phyloP scores from a whole-genome alignment of 768 basidiomycete genomes.

The Serendipita sp. region DNA sequence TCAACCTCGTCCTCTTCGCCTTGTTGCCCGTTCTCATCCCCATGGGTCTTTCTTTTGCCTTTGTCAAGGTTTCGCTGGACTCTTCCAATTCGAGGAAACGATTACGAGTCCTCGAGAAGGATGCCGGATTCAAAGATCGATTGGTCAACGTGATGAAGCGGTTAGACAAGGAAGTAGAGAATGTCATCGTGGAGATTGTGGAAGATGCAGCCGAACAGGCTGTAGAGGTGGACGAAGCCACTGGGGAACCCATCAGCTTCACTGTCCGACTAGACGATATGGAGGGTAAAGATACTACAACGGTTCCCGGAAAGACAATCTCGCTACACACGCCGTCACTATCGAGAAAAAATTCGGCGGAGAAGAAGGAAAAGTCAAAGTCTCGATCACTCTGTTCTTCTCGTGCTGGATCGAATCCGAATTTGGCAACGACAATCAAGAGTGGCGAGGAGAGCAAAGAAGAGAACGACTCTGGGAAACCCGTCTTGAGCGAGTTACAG shows the following conservation, averaged over 20 bases:
- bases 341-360: not conserved
- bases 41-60: constrained; percentile 32
- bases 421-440: no score
- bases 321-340: not conserved
- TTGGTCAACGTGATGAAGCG: constrained; percentile 5
- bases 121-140: constrained; percentile 5
- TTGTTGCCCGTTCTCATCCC: constrained; percentile 54
- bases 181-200: constrained; percentile 42
- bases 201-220: constrained; percentile 21
- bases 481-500: constrained; percentile 39
- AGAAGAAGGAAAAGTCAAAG: not conserved
- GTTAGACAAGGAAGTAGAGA: constrained; percentile 27
- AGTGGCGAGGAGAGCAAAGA: not conserved
- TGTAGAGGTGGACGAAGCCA: constrained; percentile 1
- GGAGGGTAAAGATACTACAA: not conserved
- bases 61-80: constrained; percentile 42
- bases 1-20: constrained; percentile 50
- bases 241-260: constrained; percentile 11
- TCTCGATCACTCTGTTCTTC: not conserved
- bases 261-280: constrained; percentile 8
- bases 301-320: not conserved
- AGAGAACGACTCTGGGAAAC: constrained; percentile 6
- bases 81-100: constrained; percentile 46
- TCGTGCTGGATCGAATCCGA: not conserved
- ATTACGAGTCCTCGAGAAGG: constrained; percentile 44